These are phyloP conservation scores for Colletotrichum chrysophilum DNA, from an alignment of 2,329 filamentous ascomycete genomes.

Conservation along the genomic window DNA sequence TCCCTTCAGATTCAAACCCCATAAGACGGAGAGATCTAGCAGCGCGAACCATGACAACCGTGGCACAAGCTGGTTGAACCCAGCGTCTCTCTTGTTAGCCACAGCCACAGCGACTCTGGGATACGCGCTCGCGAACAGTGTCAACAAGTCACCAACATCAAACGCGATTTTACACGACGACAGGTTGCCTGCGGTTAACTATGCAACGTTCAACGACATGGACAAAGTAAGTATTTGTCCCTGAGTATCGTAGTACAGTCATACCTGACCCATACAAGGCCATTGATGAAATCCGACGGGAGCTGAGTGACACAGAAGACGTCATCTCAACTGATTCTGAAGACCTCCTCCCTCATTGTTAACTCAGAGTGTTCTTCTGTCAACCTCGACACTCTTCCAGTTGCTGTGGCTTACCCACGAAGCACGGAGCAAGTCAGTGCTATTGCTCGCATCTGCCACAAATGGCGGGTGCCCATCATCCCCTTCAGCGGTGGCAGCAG, in stretches of 20 bases:
- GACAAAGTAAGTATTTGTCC: not conserved
- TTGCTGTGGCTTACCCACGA: not conserved
- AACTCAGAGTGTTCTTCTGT: not conserved
- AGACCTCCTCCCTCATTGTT: not conserved
- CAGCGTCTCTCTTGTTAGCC: not conserved
- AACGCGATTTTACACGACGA: not conserved
- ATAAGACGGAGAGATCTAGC: not conserved
- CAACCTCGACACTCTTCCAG: not conserved
- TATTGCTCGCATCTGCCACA: not conserved
- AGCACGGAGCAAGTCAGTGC: not conserved
- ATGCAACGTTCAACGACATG: not conserved
- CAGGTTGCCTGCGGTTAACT: not conserved
- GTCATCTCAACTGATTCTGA: not conserved
- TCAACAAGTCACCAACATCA: not conserved
- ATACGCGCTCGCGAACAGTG: not conserved
- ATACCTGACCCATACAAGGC: conserved; percentile 44
- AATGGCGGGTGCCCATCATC: not conserved
- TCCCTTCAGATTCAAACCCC: not conserved
- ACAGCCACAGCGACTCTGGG: not conserved
- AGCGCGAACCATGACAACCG: not conserved
- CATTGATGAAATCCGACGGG: conserved; percentile 54
- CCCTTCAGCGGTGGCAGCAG: conserved; percentile 76
- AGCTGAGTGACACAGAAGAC: conserved; percentile 35
- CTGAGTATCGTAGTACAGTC: not conserved
- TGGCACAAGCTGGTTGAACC: not conserved